Evolutionary conservation across 1,139 yeast species (phyloP).

Genomic region (Yamadazyma oceani): DNA sequence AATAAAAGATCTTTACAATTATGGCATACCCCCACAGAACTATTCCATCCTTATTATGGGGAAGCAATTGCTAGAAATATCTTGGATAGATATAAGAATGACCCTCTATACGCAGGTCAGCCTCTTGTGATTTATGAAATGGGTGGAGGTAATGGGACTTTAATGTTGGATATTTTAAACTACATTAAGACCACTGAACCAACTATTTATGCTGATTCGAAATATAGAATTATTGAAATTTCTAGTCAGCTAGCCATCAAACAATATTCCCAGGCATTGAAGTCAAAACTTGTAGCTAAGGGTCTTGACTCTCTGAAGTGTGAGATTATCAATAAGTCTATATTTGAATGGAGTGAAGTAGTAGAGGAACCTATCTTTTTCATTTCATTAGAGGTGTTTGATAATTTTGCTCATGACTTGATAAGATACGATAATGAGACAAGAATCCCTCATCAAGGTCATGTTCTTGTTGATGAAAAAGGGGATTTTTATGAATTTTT

Average conservation of each 20-base stretch:
- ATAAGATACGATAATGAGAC: conserved; percentile 71
- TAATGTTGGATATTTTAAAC: conserved; percentile 76
- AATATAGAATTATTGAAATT: conserved; percentile 77
- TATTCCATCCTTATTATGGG: conserved; percentile 82
- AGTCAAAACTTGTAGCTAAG: conserved; percentile 32
- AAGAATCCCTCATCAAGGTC: conserved; percentile 73
- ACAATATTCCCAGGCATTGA: conserved; percentile 47
- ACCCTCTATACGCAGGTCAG: conserved; percentile 57
- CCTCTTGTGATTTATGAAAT: conserved; percentile 78
- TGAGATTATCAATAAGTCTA: conserved; percentile 68
- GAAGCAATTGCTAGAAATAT: conserved; percentile 79
- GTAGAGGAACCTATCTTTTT: conserved; percentile 76
- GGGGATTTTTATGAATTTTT: conserved; percentile 80
- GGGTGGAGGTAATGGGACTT: conserved; percentile 90
- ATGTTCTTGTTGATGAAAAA: conserved; percentile 68
- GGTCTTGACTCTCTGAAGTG: conserved; percentile 52
- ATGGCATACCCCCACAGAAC: conserved; percentile 91
- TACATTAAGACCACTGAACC: conserved; percentile 65
- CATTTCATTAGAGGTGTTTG: conserved; percentile 81
- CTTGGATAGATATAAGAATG: conserved; percentile 64
- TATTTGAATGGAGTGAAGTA: conserved; percentile 68
- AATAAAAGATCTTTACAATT: conserved; percentile 56
- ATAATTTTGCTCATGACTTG: conserved; percentile 81
- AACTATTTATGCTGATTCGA: conserved; percentile 65
- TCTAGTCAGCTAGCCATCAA: conserved; percentile 65